These are phyloP conservation scores for Triglochin maritima DNA, from an alignment of 106 monocot genomes.

Conservation along the genomic window DNA sequence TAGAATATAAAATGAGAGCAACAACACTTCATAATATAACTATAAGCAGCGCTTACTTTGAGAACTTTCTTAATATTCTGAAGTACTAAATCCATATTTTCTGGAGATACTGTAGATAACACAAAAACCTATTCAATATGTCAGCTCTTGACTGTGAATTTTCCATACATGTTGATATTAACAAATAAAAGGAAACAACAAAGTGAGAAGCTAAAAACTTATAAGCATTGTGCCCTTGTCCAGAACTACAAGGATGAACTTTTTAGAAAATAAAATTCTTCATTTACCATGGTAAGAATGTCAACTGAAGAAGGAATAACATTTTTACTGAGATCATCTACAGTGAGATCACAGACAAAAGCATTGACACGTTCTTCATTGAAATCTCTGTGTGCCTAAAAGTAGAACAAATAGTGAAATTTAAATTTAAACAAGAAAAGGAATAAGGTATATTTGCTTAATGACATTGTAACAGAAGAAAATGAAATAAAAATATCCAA, in stretches of 20 bases:
- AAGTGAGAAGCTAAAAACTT: neutral
- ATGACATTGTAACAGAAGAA: too few relatives aligned
- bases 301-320: constrained; percentile 75
- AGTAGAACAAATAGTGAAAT: neutral
- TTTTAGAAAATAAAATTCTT: neutral
- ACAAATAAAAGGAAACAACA: neutral
- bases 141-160: constrained; percentile 26
- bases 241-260: neutral
- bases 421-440: too few relatives aligned
- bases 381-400: constrained; percentile 46
- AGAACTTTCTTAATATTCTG: constrained; percentile 74
- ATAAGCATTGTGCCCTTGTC: neutral
- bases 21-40: neutral
- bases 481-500: too few relatives aligned
- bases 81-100: constrained; percentile 80
- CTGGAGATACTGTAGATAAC: constrained; percentile 93
- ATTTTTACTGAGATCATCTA: constrained; percentile 37
- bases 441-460: too few relatives aligned
- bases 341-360: constrained; percentile 87
- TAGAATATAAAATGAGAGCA: neutral
- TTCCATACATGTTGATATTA: neutral
- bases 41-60: constrained; percentile 36
- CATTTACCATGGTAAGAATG: constrained; percentile 86
- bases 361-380: constrained; percentile 52
- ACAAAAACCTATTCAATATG: constrained; percentile 91